Evolutionary conservation across 2,329 filamentous ascomycete genomes (phyloP).

Genomic region (Aaosphaeria arxii): DNA sequence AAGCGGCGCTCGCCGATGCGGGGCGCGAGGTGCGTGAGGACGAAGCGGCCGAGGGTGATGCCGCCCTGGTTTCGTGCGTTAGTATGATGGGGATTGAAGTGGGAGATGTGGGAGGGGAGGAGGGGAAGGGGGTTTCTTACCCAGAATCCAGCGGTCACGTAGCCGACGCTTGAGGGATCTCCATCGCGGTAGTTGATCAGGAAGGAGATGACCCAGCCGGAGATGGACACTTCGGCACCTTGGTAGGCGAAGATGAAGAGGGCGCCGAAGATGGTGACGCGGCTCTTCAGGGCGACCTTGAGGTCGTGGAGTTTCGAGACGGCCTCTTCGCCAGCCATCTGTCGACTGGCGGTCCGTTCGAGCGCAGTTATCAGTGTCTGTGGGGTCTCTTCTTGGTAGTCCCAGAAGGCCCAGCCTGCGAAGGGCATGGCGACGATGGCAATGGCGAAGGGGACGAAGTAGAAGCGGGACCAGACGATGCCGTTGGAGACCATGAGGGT

Average conservation of each 20-base stretch:
- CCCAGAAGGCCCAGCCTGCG: constrained; percentile 65
- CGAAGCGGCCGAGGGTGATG: constrained; percentile 73
- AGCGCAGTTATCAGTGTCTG: constrained; percentile 43
- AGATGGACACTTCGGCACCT: constrained; percentile 79
- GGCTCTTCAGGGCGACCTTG: constrained; percentile 50
- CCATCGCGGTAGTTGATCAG: constrained; percentile 70
- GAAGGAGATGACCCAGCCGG: constrained; percentile 85
- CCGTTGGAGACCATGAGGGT: constrained; percentile 66
- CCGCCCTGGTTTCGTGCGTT: constrained; percentile 53
- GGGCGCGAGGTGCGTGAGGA: constrained; percentile 64
- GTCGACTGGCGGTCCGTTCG: constrained; percentile 42
- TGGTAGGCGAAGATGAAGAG: constrained; percentile 85
- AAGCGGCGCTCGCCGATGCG: constrained; percentile 68
- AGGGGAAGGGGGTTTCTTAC: constrained; percentile 37
- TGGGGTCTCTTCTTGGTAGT: constrained; percentile 62
- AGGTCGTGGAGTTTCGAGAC: constrained; percentile 47
- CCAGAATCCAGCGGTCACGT: constrained; percentile 71
- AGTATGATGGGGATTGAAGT: background rate
- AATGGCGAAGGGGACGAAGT: constrained; percentile 62
- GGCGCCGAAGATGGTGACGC: constrained; percentile 68
- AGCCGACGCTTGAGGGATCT: constrained; percentile 69
- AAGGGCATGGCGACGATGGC: constrained; percentile 51
- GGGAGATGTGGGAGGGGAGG: background rate
- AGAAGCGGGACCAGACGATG: constrained; percentile 69
- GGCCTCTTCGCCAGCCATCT: constrained; percentile 27